A percentile compares a stretch with the other conserved stretches of the same genome.
These are phyloP conservation scores for Podila verticillata DNA, from an alignment of 192 early-diverging fungal genomes.

Conservation along the genomic window DNA sequence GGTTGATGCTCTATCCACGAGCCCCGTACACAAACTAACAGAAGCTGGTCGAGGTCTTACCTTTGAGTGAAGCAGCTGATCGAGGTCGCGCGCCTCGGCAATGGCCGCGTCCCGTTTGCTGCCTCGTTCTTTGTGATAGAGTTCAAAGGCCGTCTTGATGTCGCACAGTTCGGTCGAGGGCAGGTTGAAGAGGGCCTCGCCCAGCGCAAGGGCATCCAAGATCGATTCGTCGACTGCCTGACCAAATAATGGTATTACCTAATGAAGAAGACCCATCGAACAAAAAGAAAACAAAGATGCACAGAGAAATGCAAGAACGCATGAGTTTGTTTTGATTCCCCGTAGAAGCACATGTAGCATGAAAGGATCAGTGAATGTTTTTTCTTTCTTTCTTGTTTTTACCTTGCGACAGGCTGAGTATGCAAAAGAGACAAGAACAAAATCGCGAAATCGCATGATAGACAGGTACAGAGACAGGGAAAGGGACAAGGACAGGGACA, in stretches of 20 bases:
- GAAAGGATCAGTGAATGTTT: not conserved
- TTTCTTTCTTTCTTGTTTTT: not conserved
- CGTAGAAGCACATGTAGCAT: too few species aligned
- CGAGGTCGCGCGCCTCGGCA: conserved; percentile 18
- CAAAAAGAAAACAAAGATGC: not conserved
- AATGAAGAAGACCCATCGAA: not conserved
- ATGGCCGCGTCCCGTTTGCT: conserved; percentile 14
- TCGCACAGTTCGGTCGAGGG: conserved; percentile 11
- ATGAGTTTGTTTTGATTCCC: not conserved
- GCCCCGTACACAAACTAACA: too few species aligned
- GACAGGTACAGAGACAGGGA: too few species aligned
- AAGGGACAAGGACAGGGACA: not conserved
- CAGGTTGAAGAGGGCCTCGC: conserved; percentile 19
- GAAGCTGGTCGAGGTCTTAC: conserved; percentile 1
- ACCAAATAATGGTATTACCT: conserved; percentile 28
- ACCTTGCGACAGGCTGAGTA: conserved; percentile 46
- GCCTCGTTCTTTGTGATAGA: conserved; percentile 21
- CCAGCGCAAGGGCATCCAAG: conserved; percentile 26
- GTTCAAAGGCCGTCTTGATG: conserved; percentile 17
- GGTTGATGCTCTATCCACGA: too few species aligned
- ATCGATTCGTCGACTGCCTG: conserved; percentile 38
- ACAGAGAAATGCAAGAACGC: not conserved
- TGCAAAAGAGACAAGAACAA: not conserved
- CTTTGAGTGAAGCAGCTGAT: conserved; percentile 22
- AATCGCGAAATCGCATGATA: not conserved